These are phyloP conservation scores for Aspergillus oerlinghausenensis DNA, from an alignment of 2,329 filamentous ascomycete species.

Conservation along the genomic window DNA sequence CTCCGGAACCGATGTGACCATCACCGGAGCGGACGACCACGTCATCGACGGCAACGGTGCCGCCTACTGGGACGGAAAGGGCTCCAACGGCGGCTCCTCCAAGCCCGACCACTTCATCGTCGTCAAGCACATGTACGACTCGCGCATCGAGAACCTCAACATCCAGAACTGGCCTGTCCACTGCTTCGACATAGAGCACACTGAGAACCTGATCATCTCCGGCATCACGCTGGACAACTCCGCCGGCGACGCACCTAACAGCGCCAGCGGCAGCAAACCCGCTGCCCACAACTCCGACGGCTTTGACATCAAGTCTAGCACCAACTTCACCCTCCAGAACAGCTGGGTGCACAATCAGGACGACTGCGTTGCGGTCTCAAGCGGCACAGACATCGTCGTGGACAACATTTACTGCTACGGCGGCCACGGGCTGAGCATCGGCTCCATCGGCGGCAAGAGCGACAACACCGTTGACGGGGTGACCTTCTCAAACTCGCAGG, in stretches of 20 bases:
- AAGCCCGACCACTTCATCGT: conserved; percentile 40
- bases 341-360: conserved; percentile 44
- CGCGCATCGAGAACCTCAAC: conserved; percentile 34
- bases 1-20: conserved; percentile 38
- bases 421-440: conserved; percentile 32
- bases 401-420: conserved; percentile 34
- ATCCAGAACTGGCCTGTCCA: conserved; percentile 41
- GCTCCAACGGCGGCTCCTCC: conserved; percentile 42
- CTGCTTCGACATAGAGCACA: conserved; percentile 34
- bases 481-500: conserved; percentile 43
- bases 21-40: conserved; percentile 34
- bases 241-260: conserved; percentile 34
- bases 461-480: conserved; percentile 53
- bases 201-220: conserved; percentile 31
- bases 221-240: conserved; percentile 39
- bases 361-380: conserved; percentile 34
- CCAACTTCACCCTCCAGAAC: conserved; percentile 39
- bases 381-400: conserved; percentile 24
- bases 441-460: conserved; percentile 42
- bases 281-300: conserved; percentile 48
- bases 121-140: conserved; percentile 37
- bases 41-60: conserved; percentile 38
- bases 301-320: conserved; percentile 46
- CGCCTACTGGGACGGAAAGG: conserved; percentile 44
- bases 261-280: conserved; percentile 26